phyloP scores from a whole-genome alignment of 169 alveolate species.

The Plasmodium malariae region DNA sequence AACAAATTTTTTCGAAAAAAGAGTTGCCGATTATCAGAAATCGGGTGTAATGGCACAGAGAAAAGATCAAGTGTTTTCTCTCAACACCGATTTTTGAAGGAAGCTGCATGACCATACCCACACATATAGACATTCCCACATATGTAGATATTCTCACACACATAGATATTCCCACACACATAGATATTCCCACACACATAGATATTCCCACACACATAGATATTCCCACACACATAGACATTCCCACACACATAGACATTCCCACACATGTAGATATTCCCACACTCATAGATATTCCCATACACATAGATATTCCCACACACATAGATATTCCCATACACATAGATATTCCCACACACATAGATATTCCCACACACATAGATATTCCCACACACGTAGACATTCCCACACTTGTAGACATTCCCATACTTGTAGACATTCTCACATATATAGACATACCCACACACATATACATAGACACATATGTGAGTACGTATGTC shows the following conservation, averaged over 20 bases:
- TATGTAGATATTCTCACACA: not conserved
- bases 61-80: constrained; percentile 82
- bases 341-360: no score
- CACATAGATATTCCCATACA: no score
- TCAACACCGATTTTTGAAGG: constrained; percentile 80
- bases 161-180: not conserved
- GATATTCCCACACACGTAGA: no score
- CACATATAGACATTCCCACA: not conserved
- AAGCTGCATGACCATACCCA: not conserved
- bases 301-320: no score
- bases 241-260: no score
- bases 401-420: no score
- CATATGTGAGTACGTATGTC: not conserved
- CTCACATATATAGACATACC: not conserved
- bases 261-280: no score
- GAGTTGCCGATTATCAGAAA: constrained; percentile 99
- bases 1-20: constrained; percentile 98
- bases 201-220: no score
- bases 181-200: no score
- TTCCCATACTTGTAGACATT: not conserved
- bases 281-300: no score
- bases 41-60: constrained; percentile 95
- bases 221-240: no score
- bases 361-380: no score
- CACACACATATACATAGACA: not conserved